Evolutionary conservation across 2,329 filamentous ascomycete species (phyloP).

Genomic region (Colletotrichum truncatum): DNA sequence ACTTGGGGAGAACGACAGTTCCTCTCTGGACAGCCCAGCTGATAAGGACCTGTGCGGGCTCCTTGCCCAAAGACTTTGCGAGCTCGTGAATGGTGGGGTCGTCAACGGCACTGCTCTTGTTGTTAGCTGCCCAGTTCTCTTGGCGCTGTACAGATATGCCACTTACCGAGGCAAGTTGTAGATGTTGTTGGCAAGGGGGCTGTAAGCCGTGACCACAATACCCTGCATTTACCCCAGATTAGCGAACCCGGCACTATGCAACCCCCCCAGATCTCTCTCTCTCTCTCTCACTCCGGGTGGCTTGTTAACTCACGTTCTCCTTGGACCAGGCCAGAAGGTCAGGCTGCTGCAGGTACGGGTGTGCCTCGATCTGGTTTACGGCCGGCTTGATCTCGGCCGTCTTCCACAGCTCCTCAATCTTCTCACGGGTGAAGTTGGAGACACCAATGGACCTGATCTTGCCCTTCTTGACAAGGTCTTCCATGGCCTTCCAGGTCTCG

Average conservation of each 20-base stretch:
- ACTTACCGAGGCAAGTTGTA: constrained; percentile 37
- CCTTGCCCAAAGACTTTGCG: constrained; percentile 59
- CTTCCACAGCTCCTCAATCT: constrained; percentile 60
- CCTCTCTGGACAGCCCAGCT: constrained; percentile 64
- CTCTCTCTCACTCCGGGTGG: too few species aligned
- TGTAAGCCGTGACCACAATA: constrained; percentile 64
- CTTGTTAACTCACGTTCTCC: constrained; percentile 37
- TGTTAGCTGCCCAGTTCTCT: neutral
- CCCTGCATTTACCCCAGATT: constrained; percentile 41
- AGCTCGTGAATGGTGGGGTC: constrained; percentile 59
- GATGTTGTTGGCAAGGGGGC: constrained; percentile 69
- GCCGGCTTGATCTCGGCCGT: constrained; percentile 55
- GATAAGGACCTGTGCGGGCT: constrained; percentile 62
- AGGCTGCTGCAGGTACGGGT: constrained; percentile 56
- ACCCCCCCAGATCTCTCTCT: neutral
- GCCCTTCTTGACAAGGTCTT: constrained; percentile 61
- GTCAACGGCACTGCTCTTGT: constrained; percentile 52
- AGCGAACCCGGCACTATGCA: constrained; percentile 8
- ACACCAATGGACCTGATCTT: constrained; percentile 68
- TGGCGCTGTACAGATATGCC: neutral
- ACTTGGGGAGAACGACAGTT: constrained; percentile 63
- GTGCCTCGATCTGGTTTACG: constrained; percentile 61
- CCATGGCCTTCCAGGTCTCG: constrained; percentile 71
- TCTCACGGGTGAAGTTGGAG: constrained; percentile 64
- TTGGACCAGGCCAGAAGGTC: constrained; percentile 63